Evolutionary conservation across 371 early-diverging fungal species (phyloP).

Genomic region (Chytridium lagenaria): DNA sequence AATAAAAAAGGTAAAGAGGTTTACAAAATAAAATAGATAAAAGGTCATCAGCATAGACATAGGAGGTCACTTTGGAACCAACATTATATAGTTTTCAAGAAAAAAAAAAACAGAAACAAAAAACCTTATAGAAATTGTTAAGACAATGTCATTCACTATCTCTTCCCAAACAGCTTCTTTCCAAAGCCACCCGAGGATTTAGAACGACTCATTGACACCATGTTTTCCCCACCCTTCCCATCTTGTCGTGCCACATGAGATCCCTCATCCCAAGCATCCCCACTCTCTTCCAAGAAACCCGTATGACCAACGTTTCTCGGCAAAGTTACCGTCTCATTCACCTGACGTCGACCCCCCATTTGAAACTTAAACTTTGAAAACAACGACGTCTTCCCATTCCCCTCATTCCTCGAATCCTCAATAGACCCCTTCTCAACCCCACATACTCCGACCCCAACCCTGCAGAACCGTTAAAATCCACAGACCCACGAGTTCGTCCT

Average conservation of each 20-base stretch:
- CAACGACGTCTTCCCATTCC: not conserved
- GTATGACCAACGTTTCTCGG: not conserved
- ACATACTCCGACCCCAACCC: too few species aligned
- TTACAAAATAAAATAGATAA: not conserved
- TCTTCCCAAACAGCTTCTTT: not conserved
- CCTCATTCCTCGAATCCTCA: not conserved
- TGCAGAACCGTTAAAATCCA: not conserved
- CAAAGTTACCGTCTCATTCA: not conserved
- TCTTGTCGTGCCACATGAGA: not conserved
- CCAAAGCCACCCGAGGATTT: not conserved
- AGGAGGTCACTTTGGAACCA: too few species aligned
- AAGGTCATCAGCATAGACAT: too few species aligned
- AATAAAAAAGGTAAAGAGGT: too few species aligned
- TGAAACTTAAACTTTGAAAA: not conserved
- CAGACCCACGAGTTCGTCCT: not conserved
- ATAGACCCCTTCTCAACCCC: too few species aligned
- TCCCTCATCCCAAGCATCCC: not conserved
- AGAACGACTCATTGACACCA: not conserved
- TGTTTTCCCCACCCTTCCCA: not conserved
- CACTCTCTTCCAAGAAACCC: not conserved
- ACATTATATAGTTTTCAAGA: too few species aligned
- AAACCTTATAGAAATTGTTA: too few species aligned
- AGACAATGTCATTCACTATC: not conserved
- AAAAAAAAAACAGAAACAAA: too few species aligned
- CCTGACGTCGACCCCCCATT: not conserved